Base-by-base conservation (phyloP, 106 monocot species). In the Dendrobium huoshanense region DNA sequence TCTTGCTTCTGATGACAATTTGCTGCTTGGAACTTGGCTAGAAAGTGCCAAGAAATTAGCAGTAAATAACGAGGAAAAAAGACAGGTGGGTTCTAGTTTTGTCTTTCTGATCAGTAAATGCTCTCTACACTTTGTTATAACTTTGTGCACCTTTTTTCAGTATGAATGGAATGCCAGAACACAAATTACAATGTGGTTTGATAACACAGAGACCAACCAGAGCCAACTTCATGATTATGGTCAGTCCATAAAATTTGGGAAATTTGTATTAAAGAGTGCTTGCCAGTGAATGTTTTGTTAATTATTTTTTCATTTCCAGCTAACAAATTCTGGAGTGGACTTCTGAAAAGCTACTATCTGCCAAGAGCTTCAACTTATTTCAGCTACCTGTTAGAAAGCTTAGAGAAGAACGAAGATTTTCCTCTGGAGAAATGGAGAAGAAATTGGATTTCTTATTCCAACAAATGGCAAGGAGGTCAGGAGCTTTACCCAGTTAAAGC, bases 81-180 rank as follows among this genome's bases (percentile, higher is more conserved):
- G 73, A 43, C 90, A 88, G 90, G 96, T 97, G 24, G 75, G 67
- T 31, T 37, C 51, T 45, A 61, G n/a, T 72, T 82, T 7, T 42
- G 4, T 49, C 4, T 43, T 19, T 74, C 43, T 19, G 41, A 43
- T 74, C n/a, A 43, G 37, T 74, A 29, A 41, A 37, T 33, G 33
- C 13, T 67, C 67, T 29, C 27, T 67, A 27, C 2, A 29, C 11
- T 8, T 67, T 24, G 27, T 22, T 13, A 70, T 37, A 11, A 11
- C 33, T 33, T 31, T 16, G 11, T 70, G 31, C 10, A 10, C 33
- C 22, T 11, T 33, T 67, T 20, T 82, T 41, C 82, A 97, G 98
- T 95, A 89, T 81, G 95, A 98, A 87, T 98, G 98, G 94, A 98
- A 98, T 81, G 98, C 98, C 67, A 92, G 98, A 82, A 98, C 98